These are phyloP conservation scores for Flaveria bidentis DNA, from an alignment of 129 eudicot genomes.

Conservation along the genomic window DNA sequence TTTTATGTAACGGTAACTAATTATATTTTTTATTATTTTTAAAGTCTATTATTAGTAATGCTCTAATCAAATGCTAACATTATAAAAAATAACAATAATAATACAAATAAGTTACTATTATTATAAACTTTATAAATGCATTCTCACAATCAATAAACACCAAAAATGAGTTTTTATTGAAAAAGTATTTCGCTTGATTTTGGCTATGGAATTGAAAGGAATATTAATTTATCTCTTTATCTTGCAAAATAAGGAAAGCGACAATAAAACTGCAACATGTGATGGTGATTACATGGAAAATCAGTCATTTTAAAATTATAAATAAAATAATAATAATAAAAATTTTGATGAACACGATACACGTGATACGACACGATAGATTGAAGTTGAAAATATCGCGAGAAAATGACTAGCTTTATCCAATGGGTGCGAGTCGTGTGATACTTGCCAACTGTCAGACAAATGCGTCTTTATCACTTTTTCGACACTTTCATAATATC, in stretches of 20 bases:
- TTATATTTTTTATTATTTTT: too few relatives aligned
- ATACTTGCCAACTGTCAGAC: constrained; percentile 43
- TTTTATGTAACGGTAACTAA: too few relatives aligned
- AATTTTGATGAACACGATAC: constrained; percentile 7
- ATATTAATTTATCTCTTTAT: constrained; percentile 6
- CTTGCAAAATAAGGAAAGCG: constrained; percentile 37
- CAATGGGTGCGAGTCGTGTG: constrained; percentile 46
- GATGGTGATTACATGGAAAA: constrained; percentile 39
- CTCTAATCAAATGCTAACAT: too few relatives aligned
- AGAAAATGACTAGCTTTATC: constrained; percentile 22
- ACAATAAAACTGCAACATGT: constrained; percentile 42
- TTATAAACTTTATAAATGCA: not conserved
- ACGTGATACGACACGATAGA: constrained; percentile 23
- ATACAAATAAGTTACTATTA: too few relatives aligned
- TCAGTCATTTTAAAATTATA: not conserved
- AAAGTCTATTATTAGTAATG: too few relatives aligned
- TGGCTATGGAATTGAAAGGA: not conserved
- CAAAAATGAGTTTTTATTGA: not conserved
- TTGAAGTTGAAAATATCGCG: constrained; percentile 25
- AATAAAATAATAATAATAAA: not conserved
- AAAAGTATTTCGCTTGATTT: not conserved
- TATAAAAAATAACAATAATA: too few relatives aligned
- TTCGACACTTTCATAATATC: constrained; percentile 26
- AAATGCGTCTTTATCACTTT: constrained; percentile 36
- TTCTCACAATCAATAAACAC: not conserved